These are phyloP conservation scores for Escallonia rubra DNA, from an alignment of 129 eudicot species.

Conservation along the genomic window DNA sequence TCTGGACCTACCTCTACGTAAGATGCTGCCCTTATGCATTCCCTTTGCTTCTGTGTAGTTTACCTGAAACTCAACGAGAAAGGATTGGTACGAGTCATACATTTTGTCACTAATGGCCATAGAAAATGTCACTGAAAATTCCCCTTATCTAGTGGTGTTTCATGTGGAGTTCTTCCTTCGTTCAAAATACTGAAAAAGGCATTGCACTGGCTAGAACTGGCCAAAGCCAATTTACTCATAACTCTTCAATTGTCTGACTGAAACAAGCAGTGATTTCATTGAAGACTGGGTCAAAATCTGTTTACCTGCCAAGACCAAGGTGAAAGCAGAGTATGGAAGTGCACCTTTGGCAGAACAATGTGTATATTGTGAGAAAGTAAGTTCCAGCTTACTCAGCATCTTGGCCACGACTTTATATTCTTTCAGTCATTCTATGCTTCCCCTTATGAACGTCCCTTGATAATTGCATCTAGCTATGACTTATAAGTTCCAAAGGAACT, in stretches of 20 bases:
- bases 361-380: constrained; percentile 65
- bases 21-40: not conserved
- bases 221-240: not conserved
- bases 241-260: not conserved
- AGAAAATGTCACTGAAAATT: not conserved
- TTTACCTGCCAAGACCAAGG: constrained; percentile 79
- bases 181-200: too few relatives aligned
- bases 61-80: too few relatives aligned
- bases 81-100: not conserved
- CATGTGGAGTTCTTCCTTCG: not conserved
- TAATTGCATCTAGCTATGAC: too few relatives aligned
- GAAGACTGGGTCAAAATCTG: constrained; percentile 87
- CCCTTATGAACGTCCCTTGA: too few relatives aligned
- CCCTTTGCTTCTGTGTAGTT: too few relatives aligned
- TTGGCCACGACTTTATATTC: too few relatives aligned
- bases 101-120: not conserved
- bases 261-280: constrained; percentile 65
- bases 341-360: constrained; percentile 56
- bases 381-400: not conserved
- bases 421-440: not conserved
- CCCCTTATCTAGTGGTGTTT: not conserved
- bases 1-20: constrained; percentile 76
- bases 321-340: constrained; percentile 34
- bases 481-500: too few relatives aligned
- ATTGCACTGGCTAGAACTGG: not conserved